A percentile compares a stretch with the other conserved stretches of the same genome.
These are phyloP conservation scores for Apiotrichum veenhuisii DNA, from an alignment of 1,284 basidiomycete species.

Conservation along the genomic window DNA sequence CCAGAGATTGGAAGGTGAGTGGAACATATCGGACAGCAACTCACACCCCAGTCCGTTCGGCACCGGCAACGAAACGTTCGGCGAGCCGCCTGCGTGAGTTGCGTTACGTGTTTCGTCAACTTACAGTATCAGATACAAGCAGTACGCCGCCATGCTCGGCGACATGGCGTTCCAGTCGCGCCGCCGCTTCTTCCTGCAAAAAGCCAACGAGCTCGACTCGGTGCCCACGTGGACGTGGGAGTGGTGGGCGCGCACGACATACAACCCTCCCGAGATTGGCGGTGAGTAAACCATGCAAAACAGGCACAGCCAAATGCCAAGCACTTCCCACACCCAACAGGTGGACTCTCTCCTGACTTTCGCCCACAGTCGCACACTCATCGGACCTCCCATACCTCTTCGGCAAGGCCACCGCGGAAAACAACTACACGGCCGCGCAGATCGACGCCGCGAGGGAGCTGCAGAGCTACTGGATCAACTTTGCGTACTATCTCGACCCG, in stretches of 20 bases:
- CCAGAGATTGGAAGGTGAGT: constrained; percentile 17
- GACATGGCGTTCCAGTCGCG: constrained; percentile 32
- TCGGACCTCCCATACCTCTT: constrained; percentile 32
- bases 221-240: constrained; percentile 31
- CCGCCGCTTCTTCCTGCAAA: constrained; percentile 29
- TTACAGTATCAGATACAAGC: constrained; percentile 23
- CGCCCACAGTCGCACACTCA: constrained; percentile 15
- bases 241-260: background rate
- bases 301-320: no score
- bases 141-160: constrained; percentile 28
- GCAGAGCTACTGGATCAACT: constrained; percentile 37
- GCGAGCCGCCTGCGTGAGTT: constrained; percentile 14
- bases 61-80: constrained; percentile 45
- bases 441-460: constrained; percentile 10
- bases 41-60: constrained; percentile 33
- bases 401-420: constrained; percentile 10
- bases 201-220: constrained; percentile 24
- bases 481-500: constrained; percentile 41
- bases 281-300: background rate
- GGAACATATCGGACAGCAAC: background rate
- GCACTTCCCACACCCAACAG: no score
- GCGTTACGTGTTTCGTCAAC: background rate
- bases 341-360: no score
- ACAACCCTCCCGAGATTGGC: background rate
- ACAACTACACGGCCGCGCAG: constrained; percentile 25